Evolutionary conservation across 2,329 filamentous ascomycete genomes (phyloP).

Genomic region (Esteya vermicola): DNA sequence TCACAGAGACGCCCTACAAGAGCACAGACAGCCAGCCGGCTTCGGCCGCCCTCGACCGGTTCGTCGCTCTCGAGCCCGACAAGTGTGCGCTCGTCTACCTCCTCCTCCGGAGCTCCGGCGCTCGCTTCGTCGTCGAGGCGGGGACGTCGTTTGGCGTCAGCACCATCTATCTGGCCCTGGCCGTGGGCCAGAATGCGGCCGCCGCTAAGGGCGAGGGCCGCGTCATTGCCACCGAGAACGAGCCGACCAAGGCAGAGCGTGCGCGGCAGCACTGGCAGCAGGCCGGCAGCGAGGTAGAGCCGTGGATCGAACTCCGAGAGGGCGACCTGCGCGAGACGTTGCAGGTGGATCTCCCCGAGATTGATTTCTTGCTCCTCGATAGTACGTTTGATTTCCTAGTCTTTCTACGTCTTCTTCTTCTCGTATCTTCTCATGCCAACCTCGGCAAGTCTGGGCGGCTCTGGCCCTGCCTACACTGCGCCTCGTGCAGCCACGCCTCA

Average conservation of each 20-base stretch:
- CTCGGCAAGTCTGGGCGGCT: conserved; percentile 14
- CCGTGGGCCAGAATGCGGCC: conserved; percentile 31
- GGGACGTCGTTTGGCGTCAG: conserved; percentile 48
- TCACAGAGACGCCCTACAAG: too few relatives aligned
- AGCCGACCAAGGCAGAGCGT: conserved; percentile 33
- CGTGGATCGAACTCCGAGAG: conserved; percentile 39
- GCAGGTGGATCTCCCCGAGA: conserved; percentile 26
- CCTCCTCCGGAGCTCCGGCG: conserved; percentile 31
- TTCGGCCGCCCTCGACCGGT: too few relatives aligned
- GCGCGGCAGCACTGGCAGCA: conserved; percentile 39
- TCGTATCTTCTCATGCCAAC: background rate
- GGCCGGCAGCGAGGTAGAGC: conserved; percentile 31
- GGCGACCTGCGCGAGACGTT: conserved; percentile 44
- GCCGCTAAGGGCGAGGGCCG: conserved; percentile 1
- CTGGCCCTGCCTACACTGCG: conserved; percentile 22
- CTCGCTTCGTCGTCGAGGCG: conserved; percentile 40
- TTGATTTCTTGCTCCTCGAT: conserved; percentile 46
- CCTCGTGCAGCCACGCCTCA: conserved; percentile 18
- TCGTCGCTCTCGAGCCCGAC: conserved; percentile 43
- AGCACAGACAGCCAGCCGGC: too few relatives aligned
- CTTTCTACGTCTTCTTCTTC: background rate
- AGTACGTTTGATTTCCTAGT: conserved; percentile 32
- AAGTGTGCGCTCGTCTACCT: conserved; percentile 44
- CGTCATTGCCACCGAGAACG: conserved; percentile 48
- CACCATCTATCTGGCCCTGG: conserved; percentile 48